Base-by-base conservation (phyloP, 768 basidiomycete genomes). In the Amanita polypyramis region DNA sequence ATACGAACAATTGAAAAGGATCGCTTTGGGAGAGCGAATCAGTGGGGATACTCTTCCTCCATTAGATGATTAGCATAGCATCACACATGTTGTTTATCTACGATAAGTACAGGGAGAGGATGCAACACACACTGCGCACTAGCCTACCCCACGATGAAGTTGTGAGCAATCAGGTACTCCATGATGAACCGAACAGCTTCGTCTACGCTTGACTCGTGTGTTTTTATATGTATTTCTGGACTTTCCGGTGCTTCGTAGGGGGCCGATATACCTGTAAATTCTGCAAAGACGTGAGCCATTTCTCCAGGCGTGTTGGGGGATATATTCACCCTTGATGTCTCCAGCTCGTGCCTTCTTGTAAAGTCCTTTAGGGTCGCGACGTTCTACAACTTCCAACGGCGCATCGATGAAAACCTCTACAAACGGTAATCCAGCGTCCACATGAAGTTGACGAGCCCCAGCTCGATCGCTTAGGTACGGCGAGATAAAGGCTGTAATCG, bases 201-300 rank as follows among this genome's bases (percentile, higher is more conserved):
- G 19, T 74, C 70, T 29, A 98, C 84, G 56, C 84, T 78, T 20
- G 73, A 74, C 63, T 93, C 74, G 60, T 88, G 77, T 2, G 95
- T 98, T 60, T 76, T 82, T 65, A 99, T 85, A 68, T 94, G 92
- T 51, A 99, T 77, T 66, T 98, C 96, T 36, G 96, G 84, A 11
- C 67, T 66, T 48, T 73, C 71, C 14, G 96, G 96, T 4, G 81
- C 77, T 66, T 98, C 96, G 64, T 98, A 98, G 14, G 96, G 96
- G 4, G 96, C 91, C 17, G 92, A 94, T 62, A 98, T 85, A 5
- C 96, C 96, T 40, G 96, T 98, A 68, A 99, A 99, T 47, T 98
- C 96, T 98, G 59, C 37, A n/a, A 33, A 12, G 27, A 21, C 42
- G 20, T 49, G 10, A 44, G 38, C 4, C 11, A 21, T 29, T 33